Percentiles rank a stretch among this genome's conserved stretches.
phyloP scores from a whole-genome alignment of 176 grass and related monocot species.

The Musa schizocarpa region DNA sequence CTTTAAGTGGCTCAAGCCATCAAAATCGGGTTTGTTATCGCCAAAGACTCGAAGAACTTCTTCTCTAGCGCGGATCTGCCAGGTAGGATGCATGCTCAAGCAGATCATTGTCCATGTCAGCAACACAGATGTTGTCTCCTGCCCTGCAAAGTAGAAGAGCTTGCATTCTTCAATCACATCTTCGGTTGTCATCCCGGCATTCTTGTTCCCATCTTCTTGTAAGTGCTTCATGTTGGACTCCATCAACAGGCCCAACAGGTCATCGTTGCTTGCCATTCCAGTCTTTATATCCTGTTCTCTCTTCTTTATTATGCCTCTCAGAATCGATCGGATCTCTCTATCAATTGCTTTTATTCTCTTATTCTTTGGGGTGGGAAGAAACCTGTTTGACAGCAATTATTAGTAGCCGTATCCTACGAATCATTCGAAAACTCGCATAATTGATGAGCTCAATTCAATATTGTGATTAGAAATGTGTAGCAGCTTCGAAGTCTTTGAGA shows the following conservation, averaged over 20 bases:
- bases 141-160: constrained; percentile 77
- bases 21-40: constrained; percentile 41
- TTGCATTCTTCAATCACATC: constrained; percentile 70
- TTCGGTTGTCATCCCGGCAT: constrained; percentile 32
- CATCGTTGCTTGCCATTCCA: constrained; percentile 22
- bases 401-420: too few relatives aligned
- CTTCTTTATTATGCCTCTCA: constrained; percentile 53
- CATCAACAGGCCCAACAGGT: constrained; percentile 54
- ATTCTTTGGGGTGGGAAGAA: constrained; percentile 51
- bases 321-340: constrained; percentile 28
- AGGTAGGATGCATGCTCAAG: constrained; percentile 64
- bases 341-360: constrained; percentile 45
- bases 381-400: constrained; percentile 12
- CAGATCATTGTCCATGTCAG: constrained; percentile 52
- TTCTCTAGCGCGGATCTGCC: constrained; percentile 57
- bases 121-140: constrained; percentile 47
- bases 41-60: constrained; percentile 50
- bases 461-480: too few relatives aligned
- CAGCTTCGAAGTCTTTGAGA: too few relatives aligned
- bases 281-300: constrained; percentile 31
- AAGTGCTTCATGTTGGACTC: constrained; percentile 45
- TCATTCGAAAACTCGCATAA: too few relatives aligned
- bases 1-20: constrained; percentile 36
- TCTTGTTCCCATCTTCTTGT: constrained; percentile 28
- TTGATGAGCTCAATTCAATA: too few relatives aligned